phyloP scores from a whole-genome alignment of 257 asterid species.

The Solanum lycopersicoides region DNA sequence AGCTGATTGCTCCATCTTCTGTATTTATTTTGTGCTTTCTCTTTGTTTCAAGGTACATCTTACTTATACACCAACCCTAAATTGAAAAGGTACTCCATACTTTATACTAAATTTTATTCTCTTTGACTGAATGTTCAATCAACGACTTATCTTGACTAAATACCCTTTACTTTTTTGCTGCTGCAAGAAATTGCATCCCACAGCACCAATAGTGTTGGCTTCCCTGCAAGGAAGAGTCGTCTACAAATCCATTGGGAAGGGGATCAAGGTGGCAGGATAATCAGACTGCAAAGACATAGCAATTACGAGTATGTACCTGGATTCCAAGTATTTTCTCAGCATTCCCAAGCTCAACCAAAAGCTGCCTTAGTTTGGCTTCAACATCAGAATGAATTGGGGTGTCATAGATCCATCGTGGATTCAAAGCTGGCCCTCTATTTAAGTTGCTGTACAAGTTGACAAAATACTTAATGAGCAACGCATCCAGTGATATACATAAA shows the following conservation, averaged over 20 bases:
- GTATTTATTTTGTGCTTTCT: background rate
- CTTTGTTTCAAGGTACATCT: background rate
- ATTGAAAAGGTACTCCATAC: background rate
- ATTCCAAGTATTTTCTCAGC: slow-evolving; percentile 89
- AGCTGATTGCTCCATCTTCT: background rate
- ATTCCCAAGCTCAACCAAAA: slow-evolving; percentile 73
- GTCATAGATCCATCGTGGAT: slow-evolving; percentile 65
- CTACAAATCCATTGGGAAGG: background rate
- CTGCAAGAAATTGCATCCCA: background rate
- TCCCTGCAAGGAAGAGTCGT: background rate
- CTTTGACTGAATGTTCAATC: background rate
- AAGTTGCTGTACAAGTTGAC: slow-evolving; percentile 51
- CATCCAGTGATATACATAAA: background rate
- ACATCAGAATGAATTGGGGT: slow-evolving; percentile 70
- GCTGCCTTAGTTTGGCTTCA: slow-evolving; percentile 78
- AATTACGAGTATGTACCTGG: slow-evolving; percentile 40
- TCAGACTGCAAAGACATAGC: background rate
- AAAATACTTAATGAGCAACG: slow-evolving; percentile 16
- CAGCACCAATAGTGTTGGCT: background rate
- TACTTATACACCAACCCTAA: background rate
- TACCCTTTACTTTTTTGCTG: background rate
- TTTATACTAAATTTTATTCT: background rate
- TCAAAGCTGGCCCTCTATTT: slow-evolving; percentile 55
- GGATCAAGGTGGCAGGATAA: background rate
- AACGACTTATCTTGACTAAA: background rate